These are phyloP conservation scores for Nectriaceae sp. DNA, from an alignment of 2,329 filamentous ascomycete genomes.

Conservation along the genomic window DNA sequence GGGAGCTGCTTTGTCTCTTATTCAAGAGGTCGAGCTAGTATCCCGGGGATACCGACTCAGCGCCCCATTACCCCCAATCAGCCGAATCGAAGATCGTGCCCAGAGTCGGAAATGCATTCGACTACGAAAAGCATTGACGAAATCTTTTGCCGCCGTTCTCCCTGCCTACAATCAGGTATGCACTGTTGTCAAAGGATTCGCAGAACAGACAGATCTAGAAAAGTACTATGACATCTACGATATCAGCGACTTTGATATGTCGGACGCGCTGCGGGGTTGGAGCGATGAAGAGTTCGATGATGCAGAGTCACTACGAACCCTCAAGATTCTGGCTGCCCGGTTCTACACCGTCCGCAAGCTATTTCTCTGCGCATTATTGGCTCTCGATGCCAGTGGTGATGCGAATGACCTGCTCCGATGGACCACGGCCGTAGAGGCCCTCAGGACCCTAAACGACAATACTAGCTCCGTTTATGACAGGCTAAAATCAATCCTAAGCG, in stretches of 20 bases:
- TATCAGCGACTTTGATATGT: slow-evolving; percentile 71
- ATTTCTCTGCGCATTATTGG: slow-evolving; percentile 84
- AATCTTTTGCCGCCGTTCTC: slow-evolving; percentile 69
- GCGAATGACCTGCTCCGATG: slow-evolving; percentile 76
- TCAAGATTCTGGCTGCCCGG: slow-evolving; percentile 81
- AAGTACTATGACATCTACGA: slow-evolving; percentile 93
- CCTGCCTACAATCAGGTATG: slow-evolving; percentile 72
- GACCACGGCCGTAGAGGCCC: slow-evolving; percentile 74
- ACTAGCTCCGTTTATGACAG: slow-evolving; percentile 65
- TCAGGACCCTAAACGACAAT: slow-evolving; percentile 64
- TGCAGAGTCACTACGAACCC: slow-evolving; percentile 71
- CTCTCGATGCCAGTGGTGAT: slow-evolving; percentile 80
- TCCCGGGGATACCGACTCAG: slow-evolving; percentile 89
- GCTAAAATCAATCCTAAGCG: slow-evolving; percentile 69
- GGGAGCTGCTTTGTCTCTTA: slow-evolving; percentile 74
- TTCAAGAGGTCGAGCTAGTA: slow-evolving; percentile 95
- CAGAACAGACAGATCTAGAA: slow-evolving; percentile 80
- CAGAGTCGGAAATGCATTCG: slow-evolving; percentile 79
- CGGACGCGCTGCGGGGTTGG: slow-evolving; percentile 67
- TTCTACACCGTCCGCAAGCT: slow-evolving; percentile 81
- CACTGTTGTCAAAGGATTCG: slow-evolving; percentile 67
- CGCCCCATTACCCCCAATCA: slow-evolving; percentile 88
- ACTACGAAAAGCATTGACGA: slow-evolving; percentile 74
- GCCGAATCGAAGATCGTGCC: slow-evolving; percentile 80
- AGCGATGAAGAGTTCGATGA: slow-evolving; percentile 74